Conservation (phyloP, 108 stramenopile genomes). For the Skeletonema costatum region DNA sequence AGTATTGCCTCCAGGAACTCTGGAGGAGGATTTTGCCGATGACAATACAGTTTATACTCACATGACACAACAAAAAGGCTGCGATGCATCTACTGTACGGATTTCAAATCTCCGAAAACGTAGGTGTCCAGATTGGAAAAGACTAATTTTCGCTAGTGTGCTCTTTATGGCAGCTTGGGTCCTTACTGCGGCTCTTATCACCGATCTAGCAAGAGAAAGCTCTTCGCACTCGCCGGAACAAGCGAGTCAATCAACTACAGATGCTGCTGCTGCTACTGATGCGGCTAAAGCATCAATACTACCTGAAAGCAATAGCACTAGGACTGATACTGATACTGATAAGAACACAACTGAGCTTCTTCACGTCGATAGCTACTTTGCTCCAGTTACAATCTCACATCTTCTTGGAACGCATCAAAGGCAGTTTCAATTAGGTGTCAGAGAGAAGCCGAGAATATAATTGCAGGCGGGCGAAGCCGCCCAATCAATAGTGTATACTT, state of each 20-base stretch:
- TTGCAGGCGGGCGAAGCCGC: not conserved
- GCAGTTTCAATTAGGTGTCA: not conserved
- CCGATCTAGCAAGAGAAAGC: not conserved
- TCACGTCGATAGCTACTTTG: not conserved
- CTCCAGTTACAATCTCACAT: not conserved
- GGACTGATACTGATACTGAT: not conserved
- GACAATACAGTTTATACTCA: slow-evolving; percentile 14
- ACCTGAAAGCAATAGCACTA: not conserved
- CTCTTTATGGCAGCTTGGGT: not conserved
- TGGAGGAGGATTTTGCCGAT: slow-evolving; percentile 7
- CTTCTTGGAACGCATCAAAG: not conserved
- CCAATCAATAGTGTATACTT: not conserved
- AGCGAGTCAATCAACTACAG: not conserved
- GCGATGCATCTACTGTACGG: not conserved
- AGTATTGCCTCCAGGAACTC: slow-evolving; percentile 6
- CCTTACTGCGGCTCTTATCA: not conserved
- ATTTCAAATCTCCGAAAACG: not conserved
- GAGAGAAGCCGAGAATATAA: not conserved
- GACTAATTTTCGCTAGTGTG: not conserved
- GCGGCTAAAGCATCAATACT: not conserved
- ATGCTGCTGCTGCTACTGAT: not conserved
- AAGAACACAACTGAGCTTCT: not conserved
- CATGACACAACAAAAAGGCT: not conserved
- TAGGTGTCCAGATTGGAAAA: not conserved
- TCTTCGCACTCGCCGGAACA: not conserved